A percentile compares a stretch with the other conserved stretches of the same genome.
These are phyloP conservation scores for Rosa rugosa DNA, from an alignment of 306 rosid species.

Conservation along the genomic window DNA sequence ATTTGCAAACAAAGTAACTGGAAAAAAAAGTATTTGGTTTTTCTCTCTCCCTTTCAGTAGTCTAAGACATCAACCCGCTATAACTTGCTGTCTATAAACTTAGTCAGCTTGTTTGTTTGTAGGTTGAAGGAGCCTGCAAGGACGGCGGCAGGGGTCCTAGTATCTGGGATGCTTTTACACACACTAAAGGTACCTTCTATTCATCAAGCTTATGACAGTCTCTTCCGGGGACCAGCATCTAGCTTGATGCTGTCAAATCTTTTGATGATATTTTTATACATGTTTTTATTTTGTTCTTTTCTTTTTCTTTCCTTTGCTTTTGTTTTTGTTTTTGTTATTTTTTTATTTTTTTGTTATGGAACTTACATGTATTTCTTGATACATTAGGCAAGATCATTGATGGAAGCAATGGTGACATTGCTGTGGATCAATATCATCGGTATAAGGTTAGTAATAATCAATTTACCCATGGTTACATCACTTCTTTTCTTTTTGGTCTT, in stretches of 20 bases:
- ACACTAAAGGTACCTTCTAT: slow-evolving; percentile 48
- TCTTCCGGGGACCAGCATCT: slow-evolving; percentile 1
- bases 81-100: slow-evolving; percentile 11
- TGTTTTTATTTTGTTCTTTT: not conserved
- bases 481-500: slow-evolving; percentile 12
- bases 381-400: slow-evolving; percentile 66
- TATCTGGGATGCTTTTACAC: slow-evolving; percentile 90
- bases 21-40: slow-evolving; percentile 9
- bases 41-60: slow-evolving; percentile 6
- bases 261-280: not conserved
- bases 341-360: slow-evolving; percentile 1
- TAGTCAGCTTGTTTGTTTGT: slow-evolving; percentile 31
- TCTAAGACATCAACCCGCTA: not conserved
- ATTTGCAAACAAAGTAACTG: not conserved
- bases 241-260: not conserved
- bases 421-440: slow-evolving; percentile 89
- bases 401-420: slow-evolving; percentile 77
- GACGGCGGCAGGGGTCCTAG: slow-evolving; percentile 84
- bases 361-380: slow-evolving; percentile 25
- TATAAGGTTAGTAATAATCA: slow-evolving; percentile 60
- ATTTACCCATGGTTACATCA: not conserved
- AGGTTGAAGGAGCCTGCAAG: slow-evolving; percentile 86
- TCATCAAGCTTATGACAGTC: slow-evolving; percentile 4
- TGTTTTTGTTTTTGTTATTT: not conserved
- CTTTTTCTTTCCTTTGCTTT: not conserved